phyloP scores from a whole-genome alignment of 495 filamentous ascomycete genomes.

The Tuber microsphaerosporum region DNA sequence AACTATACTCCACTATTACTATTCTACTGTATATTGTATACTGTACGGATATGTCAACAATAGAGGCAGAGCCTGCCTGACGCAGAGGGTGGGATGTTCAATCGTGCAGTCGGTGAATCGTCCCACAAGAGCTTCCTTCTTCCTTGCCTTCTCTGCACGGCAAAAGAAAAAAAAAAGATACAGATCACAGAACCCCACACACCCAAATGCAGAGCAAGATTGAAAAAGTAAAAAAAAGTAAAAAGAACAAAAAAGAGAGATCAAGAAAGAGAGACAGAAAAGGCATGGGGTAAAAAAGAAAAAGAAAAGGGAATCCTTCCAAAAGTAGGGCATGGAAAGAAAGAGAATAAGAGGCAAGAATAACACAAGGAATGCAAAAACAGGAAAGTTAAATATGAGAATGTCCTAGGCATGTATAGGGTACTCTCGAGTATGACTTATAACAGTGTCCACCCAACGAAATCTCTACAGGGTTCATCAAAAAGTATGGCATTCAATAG shows the following conservation, averaged over 20 bases:
- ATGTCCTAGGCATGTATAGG: background rate
- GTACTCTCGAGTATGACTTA: background rate
- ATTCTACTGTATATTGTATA: background rate
- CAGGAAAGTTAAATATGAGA: background rate
- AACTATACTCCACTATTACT: background rate
- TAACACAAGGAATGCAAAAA: background rate
- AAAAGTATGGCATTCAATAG: background rate
- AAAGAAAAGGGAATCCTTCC: background rate
- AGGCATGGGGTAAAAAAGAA: background rate
- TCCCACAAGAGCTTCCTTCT: constrained; percentile 19
- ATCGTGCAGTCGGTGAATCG: constrained; percentile 30
- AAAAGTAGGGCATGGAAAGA: background rate
- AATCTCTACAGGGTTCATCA: constrained; percentile 1
- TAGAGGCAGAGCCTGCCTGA: constrained; percentile 18
- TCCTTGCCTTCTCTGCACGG: background rate
- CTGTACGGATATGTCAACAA: constrained; percentile 12
- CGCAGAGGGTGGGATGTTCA: constrained; percentile 34
- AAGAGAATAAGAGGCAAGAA: background rate
- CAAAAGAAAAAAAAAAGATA: background rate
- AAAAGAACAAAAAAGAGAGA: background rate
- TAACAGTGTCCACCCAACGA: background rate
- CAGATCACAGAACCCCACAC: constrained; percentile 1
- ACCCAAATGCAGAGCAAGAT: background rate
- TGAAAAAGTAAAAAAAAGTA: background rate
- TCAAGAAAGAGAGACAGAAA: background rate